phyloP scores from a whole-genome alignment of 441 rosid species.

The Mallotus repandus region DNA sequence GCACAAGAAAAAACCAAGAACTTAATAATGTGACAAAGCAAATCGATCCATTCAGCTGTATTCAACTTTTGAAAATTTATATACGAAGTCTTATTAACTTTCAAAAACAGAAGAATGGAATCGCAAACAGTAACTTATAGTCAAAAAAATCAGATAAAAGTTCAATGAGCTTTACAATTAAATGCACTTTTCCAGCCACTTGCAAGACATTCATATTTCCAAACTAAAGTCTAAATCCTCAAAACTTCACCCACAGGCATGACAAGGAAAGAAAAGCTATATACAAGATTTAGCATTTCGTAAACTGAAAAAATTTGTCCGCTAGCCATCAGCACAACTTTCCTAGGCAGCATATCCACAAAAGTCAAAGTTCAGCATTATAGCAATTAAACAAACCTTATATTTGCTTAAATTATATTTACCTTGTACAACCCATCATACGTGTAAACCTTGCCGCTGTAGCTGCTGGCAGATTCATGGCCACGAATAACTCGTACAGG shows the following conservation, averaged over 20 bases:
- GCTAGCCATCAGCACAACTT: not conserved
- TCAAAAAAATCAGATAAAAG: not conserved
- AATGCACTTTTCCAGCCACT: not conserved
- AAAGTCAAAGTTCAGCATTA: not conserved
- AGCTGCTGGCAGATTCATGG: slow-evolving; percentile 59
- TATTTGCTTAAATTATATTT: slow-evolving; percentile 4
- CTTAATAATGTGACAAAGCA: not conserved
- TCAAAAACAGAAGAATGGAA: not conserved
- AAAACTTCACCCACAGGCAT: not conserved
- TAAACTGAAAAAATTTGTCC: not conserved
- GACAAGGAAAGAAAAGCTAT: not conserved
- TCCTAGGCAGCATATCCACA: not conserved
- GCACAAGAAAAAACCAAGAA: not conserved
- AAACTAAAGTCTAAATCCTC: not conserved
- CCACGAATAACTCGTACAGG: slow-evolving; percentile 89
- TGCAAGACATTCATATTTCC: not conserved
- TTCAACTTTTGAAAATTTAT: not conserved
- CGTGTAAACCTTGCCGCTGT: slow-evolving; percentile 64
- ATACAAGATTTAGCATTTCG: not conserved
- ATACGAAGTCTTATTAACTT: not conserved
- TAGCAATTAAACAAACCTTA: not conserved
- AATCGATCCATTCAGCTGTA: not conserved
- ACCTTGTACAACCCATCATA: slow-evolving; percentile 92
- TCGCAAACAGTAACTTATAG: not conserved
- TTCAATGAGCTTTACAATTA: not conserved